Conservation (phyloP, 257 asterid species). For the Echium plantagineum region DNA sequence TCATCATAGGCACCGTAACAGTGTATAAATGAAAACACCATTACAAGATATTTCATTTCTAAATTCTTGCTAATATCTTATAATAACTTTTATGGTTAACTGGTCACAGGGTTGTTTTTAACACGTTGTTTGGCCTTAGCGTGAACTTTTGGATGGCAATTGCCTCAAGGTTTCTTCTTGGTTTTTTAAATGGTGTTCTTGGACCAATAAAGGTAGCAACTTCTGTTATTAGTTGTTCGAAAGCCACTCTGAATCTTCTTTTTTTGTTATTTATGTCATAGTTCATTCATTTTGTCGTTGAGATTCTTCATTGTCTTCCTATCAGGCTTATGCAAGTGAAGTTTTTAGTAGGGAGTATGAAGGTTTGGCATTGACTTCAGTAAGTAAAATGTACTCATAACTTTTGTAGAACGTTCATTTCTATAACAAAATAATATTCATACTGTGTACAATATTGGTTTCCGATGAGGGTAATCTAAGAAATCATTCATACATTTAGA, state of each 20-base stretch:
- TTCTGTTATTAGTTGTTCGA: too few relatives aligned
- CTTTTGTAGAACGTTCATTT: too few relatives aligned
- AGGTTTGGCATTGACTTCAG: constrained; percentile 51
- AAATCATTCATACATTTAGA: too few relatives aligned
- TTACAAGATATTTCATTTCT: not conserved
- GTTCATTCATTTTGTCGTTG: too few relatives aligned
- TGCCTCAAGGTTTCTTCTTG: constrained; percentile 62
- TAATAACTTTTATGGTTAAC: constrained; percentile 3
- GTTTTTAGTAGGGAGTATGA: constrained; percentile 56
- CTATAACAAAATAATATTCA: too few relatives aligned
- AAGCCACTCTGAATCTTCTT: too few relatives aligned
- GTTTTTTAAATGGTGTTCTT: constrained; percentile 68
- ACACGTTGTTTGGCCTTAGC: constrained; percentile 65
- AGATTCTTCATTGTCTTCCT: constrained; percentile 1
- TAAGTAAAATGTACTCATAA: constrained; percentile 16
- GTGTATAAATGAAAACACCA: constrained; percentile 15
- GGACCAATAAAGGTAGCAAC: constrained; percentile 32
- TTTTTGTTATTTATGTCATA: too few relatives aligned
- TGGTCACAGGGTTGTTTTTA: constrained; percentile 58
- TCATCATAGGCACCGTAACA: constrained; percentile 42
- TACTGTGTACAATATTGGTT: too few relatives aligned
- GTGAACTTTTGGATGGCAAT: constrained; percentile 83
- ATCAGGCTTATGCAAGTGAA: constrained; percentile 72
- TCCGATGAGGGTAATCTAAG: too few relatives aligned
- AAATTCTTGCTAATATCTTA: not conserved